Evolutionary conservation across 1,284 basidiomycete species (phyloP), one percentile per base, ranked within the genome.

Genomic region (Megacollybia platyphylla): DNA sequence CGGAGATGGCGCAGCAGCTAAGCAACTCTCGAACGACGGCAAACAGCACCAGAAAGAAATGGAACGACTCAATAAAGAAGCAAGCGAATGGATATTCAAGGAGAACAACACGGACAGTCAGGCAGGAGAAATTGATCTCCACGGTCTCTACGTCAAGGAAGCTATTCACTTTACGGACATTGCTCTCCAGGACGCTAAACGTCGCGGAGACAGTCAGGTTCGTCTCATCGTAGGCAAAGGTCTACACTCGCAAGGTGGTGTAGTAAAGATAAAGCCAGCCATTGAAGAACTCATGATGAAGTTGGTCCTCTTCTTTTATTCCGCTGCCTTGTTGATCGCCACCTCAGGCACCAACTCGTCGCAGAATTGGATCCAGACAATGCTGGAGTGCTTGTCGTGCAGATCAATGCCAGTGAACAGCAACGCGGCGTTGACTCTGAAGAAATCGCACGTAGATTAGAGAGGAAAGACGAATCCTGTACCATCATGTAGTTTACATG

Each of bases 71-170:
- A 93, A 98, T 59, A 71, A 72, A 48, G 65, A 96, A 60, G 96
- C 94, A 1, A 79, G 81, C 45, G 76, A 84, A 42, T 94, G 88
- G 87, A 96, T 97, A 51, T 97, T 83, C 58, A 62, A 50, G 90
- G 88, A 87, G 57, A 94, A 93, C 56, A 96, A 96, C 65, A 70
- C 72, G 79, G 75, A 84, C 45, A 79, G 80, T 44, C 61, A 73
- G 41, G 70, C 70, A 1, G 85, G 80, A 1, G 86, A 90, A 54
- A 68, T 96, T 38, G 87, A 98, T 59, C 66, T 98, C 34, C 90
- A 94, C 56, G 91, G 90, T 1, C 65, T 98, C 5, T 96, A 89
- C 59, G 91, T 94, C 40, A 89, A 91, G 54, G 94, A 98, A 61
- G 87, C 89, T n/a, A 75, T 91, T 40, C 65, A 70, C 37, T 70